phyloP scores from a whole-genome alignment of 352 stramenopile species.

The Phytophthora cryptogea region DNA sequence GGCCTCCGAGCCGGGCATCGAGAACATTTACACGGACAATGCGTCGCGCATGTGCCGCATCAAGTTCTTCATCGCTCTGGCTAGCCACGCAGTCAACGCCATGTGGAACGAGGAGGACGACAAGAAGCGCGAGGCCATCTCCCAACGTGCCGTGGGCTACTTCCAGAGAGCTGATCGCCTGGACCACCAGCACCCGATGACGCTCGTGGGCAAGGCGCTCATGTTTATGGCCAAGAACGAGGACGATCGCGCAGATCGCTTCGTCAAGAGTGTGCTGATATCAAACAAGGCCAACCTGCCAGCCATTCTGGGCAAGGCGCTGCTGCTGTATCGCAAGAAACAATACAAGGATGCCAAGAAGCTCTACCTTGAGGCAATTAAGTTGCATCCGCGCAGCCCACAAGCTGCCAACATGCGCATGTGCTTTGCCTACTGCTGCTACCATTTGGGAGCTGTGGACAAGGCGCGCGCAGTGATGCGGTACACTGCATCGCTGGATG shows the following conservation, averaged over 20 bases:
- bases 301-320: conserved; percentile 83
- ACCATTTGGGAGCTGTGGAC: conserved; percentile 91
- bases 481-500: conserved; percentile 82
- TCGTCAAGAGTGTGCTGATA: conserved; percentile 92
- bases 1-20: conserved; percentile 79
- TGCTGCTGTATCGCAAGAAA: conserved; percentile 89
- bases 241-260: conserved; percentile 90
- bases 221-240: conserved; percentile 94
- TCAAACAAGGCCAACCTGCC: conserved; percentile 88
- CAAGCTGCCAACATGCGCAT: conserved; percentile 92
- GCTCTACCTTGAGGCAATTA: conserved; percentile 94
- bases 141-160: conserved; percentile 80
- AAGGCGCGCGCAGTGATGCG: conserved; percentile 87
- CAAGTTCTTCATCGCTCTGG: conserved; percentile 90
- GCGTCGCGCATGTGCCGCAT: conserved; percentile 84
- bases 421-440: conserved; percentile 96
- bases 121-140: conserved; percentile 82
- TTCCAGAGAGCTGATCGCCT: conserved; percentile 89
- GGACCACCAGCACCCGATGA: conserved; percentile 90
- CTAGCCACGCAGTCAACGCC: conserved; percentile 83
- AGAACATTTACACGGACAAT: conserved; percentile 90
- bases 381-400: conserved; percentile 91
- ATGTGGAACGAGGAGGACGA: conserved; percentile 92
- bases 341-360: conserved; percentile 92
- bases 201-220: conserved; percentile 90